Conservation (phyloP, 1,284 basidiomycete species). For the Singerocomus rubriflavus region DNA sequence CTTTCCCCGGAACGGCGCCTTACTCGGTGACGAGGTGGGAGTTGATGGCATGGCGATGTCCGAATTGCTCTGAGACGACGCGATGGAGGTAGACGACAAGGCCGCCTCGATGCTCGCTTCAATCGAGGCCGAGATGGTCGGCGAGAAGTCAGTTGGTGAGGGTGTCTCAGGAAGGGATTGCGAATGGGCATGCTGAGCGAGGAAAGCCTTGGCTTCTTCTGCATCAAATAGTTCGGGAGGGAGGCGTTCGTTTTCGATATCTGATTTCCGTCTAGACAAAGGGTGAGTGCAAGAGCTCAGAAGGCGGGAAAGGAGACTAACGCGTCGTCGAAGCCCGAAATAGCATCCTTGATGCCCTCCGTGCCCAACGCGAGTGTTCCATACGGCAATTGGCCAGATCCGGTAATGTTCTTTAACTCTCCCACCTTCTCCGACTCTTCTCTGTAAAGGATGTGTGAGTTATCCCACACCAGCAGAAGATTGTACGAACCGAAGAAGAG, state of each 20-base stretch:
- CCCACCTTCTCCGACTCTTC: constrained; percentile 98
- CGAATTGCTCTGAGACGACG: constrained; percentile 25
- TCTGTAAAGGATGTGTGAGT: constrained; percentile 39
- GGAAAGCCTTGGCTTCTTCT: constrained; percentile 61
- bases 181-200: constrained; percentile 42
- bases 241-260: constrained; percentile 97
- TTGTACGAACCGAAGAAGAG: constrained; percentile 78
- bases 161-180: constrained; percentile 51
- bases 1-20: constrained; percentile 63
- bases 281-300: not conserved
- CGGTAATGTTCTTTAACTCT: constrained; percentile 90
- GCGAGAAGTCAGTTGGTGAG: constrained; percentile 40
- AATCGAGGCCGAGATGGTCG: constrained; percentile 46
- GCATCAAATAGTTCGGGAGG: constrained; percentile 95
- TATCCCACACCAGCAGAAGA: not conserved
- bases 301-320: constrained; percentile 42
- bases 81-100: constrained; percentile 41
- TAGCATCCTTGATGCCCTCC: constrained; percentile 95
- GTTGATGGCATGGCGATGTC: constrained; percentile 19
- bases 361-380: constrained; percentile 87
- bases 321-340: constrained; percentile 95
- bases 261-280: constrained; percentile 79
- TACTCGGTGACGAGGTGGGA: constrained; percentile 33
- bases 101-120: constrained; percentile 44
- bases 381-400: constrained; percentile 78